Conservation (phyloP, 371 early-diverging fungal genomes). For the Zancudomyces culisetae region DNA sequence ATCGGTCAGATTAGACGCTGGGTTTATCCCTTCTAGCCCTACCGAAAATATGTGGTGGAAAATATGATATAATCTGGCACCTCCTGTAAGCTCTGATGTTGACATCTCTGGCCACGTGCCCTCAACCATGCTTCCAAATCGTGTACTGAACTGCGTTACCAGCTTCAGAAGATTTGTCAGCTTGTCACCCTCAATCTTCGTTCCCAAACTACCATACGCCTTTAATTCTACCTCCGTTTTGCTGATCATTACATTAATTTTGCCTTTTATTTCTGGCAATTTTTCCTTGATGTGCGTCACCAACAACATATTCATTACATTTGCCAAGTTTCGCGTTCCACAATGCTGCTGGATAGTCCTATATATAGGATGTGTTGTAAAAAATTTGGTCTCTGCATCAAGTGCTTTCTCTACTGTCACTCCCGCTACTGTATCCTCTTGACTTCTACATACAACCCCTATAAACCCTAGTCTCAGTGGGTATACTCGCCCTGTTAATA, state of each 20-base stretch:
- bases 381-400: slow-evolving; percentile 56
- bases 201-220: slow-evolving; percentile 41
- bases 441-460: slow-evolving; percentile 77
- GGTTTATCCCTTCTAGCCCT: slow-evolving; percentile 52
- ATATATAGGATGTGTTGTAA: slow-evolving; percentile 62
- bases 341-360: slow-evolving; percentile 57
- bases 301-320: slow-evolving; percentile 57
- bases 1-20: slow-evolving; percentile 54
- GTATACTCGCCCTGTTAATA: slow-evolving; percentile 61
- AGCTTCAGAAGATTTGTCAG: slow-evolving; percentile 50
- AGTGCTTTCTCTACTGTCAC: slow-evolving; percentile 62
- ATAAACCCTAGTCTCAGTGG: slow-evolving; percentile 78
- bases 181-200: slow-evolving; percentile 32
- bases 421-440: slow-evolving; percentile 64
- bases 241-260: slow-evolving; percentile 51
- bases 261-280: slow-evolving; percentile 61
- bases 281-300: slow-evolving; percentile 63
- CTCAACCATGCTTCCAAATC: slow-evolving; percentile 62
- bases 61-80: slow-evolving; percentile 76
- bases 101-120: slow-evolving; percentile 66
- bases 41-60: slow-evolving; percentile 69
- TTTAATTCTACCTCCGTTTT: slow-evolving; percentile 60
- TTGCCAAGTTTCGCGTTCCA: slow-evolving; percentile 63
- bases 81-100: slow-evolving; percentile 75
- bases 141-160: slow-evolving; percentile 58